Conservation (phyloP, 2,329 filamentous ascomycete species). For the Ophiosphaerella herpotricha region DNA sequence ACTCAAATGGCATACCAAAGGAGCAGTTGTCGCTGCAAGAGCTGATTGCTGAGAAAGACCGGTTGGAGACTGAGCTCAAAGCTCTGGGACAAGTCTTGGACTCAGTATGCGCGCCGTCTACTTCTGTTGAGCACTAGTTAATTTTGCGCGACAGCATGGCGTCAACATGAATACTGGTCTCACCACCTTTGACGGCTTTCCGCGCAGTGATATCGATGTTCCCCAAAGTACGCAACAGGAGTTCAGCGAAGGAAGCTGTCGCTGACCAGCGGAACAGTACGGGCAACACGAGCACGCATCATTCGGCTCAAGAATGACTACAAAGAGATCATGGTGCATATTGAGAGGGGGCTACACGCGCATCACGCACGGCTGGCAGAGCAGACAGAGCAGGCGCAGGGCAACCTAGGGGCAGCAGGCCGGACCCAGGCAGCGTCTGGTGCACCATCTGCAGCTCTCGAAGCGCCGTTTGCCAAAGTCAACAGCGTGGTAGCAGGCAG, state of each 20-base stretch:
- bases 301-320: slow-evolving; percentile 92
- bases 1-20: slow-evolving; percentile 64
- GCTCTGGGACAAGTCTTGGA: slow-evolving; percentile 85
- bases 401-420: slow-evolving; percentile 42
- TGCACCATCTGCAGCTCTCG: slow-evolving; percentile 46
- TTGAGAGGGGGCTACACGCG: slow-evolving; percentile 86
- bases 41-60: slow-evolving; percentile 82
- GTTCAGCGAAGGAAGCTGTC: background rate
- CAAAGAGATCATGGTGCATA: slow-evolving; percentile 80
- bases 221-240: slow-evolving; percentile 72
- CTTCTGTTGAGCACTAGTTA: slow-evolving; percentile 6
- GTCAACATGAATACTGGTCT: slow-evolving; percentile 91
- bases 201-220: slow-evolving; percentile 90
- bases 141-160: slow-evolving; percentile 68
- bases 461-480: slow-evolving; percentile 82
- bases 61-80: slow-evolving; percentile 82
- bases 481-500: slow-evolving; percentile 79
- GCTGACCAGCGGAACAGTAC: slow-evolving; percentile 63
- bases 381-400: slow-evolving; percentile 50
- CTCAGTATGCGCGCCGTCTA: slow-evolving; percentile 61
- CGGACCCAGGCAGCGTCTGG: slow-evolving; percentile 27
- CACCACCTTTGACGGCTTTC: slow-evolving; percentile 87
- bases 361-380: slow-evolving; percentile 76
- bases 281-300: slow-evolving; percentile 89
- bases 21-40: slow-evolving; percentile 73